phyloP scores from a whole-genome alignment of 2,329 filamentous ascomycete species.

The Pyrenophora teres region DNA sequence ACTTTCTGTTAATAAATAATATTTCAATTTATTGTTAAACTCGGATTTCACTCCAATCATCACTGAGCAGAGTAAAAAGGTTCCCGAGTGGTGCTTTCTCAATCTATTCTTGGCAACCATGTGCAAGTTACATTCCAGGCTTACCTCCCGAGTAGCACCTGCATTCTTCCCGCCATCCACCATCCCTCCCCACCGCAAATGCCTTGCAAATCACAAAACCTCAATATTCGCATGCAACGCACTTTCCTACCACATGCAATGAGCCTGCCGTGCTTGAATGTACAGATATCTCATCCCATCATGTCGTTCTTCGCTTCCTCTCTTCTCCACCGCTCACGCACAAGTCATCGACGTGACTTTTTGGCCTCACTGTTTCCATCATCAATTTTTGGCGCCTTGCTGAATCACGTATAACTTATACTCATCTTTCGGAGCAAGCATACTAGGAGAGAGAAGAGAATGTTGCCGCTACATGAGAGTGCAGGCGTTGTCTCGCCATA shows the following conservation, averaged over 20 bases:
- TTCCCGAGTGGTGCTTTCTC: too few relatives aligned
- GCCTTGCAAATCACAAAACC: neutral
- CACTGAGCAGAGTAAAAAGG: too few relatives aligned
- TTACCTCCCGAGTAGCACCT: too few relatives aligned
- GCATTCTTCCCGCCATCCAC: neutral
- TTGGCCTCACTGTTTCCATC: slow-evolving; percentile 1
- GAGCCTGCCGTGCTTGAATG: neutral
- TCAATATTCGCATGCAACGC: neutral
- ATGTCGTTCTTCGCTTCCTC: neutral
- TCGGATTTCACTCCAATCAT: too few relatives aligned
- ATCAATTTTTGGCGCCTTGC: slow-evolving; percentile 4
- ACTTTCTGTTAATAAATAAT: too few relatives aligned
- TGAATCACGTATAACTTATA: slow-evolving; percentile 8
- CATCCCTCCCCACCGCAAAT: neutral
- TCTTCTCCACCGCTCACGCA: neutral
- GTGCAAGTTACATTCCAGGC: too few relatives aligned
- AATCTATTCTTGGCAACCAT: too few relatives aligned
- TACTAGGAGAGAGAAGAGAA: neutral
- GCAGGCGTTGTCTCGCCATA: slow-evolving; percentile 15
- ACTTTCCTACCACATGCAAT: neutral
- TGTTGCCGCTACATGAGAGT: slow-evolving; percentile 7
- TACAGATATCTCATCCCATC: neutral
- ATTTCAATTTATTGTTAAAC: too few relatives aligned
- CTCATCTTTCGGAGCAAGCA: neutral
- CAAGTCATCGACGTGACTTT: neutral